Percentiles rank a stretch among this genome's conserved stretches.
Conservation (phyloP, 2,329 filamentous ascomycete genomes). For the Claviceps maximensis region DNA sequence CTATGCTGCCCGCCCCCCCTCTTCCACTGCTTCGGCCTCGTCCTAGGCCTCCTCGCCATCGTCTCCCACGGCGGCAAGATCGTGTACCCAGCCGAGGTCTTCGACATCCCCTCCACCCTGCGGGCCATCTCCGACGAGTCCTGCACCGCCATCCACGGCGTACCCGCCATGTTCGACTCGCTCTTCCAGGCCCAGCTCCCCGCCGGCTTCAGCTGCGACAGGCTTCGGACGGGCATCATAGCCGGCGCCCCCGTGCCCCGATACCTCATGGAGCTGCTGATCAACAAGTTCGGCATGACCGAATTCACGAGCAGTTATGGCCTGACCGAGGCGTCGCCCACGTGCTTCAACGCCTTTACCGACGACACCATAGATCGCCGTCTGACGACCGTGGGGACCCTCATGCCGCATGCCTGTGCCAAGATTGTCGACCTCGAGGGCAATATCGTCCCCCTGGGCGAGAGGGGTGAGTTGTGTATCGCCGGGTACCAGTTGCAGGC, state of each 20-base stretch:
- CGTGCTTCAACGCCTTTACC: slow-evolving; percentile 68
- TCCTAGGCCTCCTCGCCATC: slow-evolving; percentile 59
- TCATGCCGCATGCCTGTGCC: slow-evolving; percentile 62
- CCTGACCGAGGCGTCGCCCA: slow-evolving; percentile 66
- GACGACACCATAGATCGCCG: slow-evolving; percentile 55
- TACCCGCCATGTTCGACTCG: slow-evolving; percentile 74
- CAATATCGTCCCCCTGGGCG: slow-evolving; percentile 51
- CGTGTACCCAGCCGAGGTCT: slow-evolving; percentile 63
- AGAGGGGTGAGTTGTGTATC: slow-evolving; percentile 62
- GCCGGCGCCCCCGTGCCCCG: slow-evolving; percentile 65
- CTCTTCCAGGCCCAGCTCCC: slow-evolving; percentile 34
- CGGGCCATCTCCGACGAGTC: slow-evolving; percentile 51
- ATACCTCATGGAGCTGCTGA: slow-evolving; percentile 60
- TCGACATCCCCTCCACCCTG: slow-evolving; percentile 54
- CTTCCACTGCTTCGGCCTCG: slow-evolving; percentile 77
- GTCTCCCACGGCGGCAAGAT: slow-evolving; percentile 65
- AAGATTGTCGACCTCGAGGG: slow-evolving; percentile 64
- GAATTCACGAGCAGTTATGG: slow-evolving; percentile 61
- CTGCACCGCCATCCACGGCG: slow-evolving; percentile 66
- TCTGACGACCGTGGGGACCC: slow-evolving; percentile 59
- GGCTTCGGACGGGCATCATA: slow-evolving; percentile 62
- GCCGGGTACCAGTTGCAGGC: slow-evolving; percentile 63
- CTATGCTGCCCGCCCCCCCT: slow-evolving; percentile 73
- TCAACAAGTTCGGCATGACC: slow-evolving; percentile 59
- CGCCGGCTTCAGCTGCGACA: slow-evolving; percentile 30